Evolutionary conservation across 495 filamentous ascomycete genomes (phyloP), one percentile per base, ranked within the genome.

Genomic region (Podospora fimiseda): DNA sequence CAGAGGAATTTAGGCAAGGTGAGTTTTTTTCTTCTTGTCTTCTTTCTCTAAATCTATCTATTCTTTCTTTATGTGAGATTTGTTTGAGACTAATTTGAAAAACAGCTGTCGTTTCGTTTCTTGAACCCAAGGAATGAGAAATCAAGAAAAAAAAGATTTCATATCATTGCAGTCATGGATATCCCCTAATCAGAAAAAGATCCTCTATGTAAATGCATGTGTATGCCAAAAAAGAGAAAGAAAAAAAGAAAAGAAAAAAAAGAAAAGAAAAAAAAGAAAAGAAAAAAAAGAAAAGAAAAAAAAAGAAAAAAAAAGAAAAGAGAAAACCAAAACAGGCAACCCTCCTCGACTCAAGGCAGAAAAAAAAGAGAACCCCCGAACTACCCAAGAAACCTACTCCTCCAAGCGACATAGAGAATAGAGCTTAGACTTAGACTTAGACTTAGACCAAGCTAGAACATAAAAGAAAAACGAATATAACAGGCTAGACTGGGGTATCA

Each of bases 1-100:
- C 93, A 0, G 86, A 93, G 64, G 85, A 73, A 2, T 98, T 98
- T 63, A 77, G 86, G 62, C 73, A 81, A 75, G 86, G 89, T 94
- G 67, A 68, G 81, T 66, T 11, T 47, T 30, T 30, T 18, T 43
- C 41, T 8, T 11, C 36, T 21, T 15, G 41, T 40, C 43, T 18
- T 6, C 23, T 4, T 19, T 19, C 52, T 45, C n/a, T n/a, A n/a
- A n/a, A n/a, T n/a, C n/a, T n/a, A n/a, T n/a, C n/a, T n/a, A n/a
- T n/a, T n/a, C n/a, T n/a, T n/a, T n/a, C n/a, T n/a, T n/a, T n/a
- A n/a, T n/a, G n/a, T n/a, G n/a, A n/a, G n/a, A n/a, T n/a, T n/a
- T n/a, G n/a, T n/a, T n/a, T n/a, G n/a, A n/a, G n/a, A n/a, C n/a
- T n/a, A n/a, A n/a, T n/a, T n/a, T n/a, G n/a, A n/a, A n/a, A n/a